Conservation (phyloP, 2,329 filamentous ascomycete genomes). For the Myriosclerotinia curreyana region DNA sequence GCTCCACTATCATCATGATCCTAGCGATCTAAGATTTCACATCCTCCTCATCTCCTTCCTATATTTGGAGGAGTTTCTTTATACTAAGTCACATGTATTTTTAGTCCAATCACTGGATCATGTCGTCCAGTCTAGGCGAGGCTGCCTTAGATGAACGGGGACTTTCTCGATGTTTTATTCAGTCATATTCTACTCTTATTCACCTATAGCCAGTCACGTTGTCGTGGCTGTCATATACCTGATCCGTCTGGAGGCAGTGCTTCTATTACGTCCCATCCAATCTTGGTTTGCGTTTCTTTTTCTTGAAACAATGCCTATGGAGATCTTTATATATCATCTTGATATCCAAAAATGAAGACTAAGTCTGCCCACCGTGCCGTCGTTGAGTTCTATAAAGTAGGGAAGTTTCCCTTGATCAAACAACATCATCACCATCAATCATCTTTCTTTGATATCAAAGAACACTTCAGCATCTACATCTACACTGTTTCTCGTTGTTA, state of each 20-base stretch:
- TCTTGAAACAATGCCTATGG: conserved; percentile 2
- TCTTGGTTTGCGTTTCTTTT: background rate
- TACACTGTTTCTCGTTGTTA: background rate
- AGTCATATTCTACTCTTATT: conserved; percentile 24
- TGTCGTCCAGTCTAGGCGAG: conserved; percentile 22
- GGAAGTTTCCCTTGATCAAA: conserved; percentile 2
- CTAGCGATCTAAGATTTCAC: conserved; percentile 18
- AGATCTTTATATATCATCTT: conserved; percentile 27
- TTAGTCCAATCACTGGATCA: conserved; percentile 24
- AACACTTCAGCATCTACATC: background rate
- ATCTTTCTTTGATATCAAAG: background rate
- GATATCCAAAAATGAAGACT: background rate
- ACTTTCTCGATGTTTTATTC: conserved; percentile 11
- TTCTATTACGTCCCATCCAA: conserved; percentile 24
- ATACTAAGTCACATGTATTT: conserved; percentile 26
- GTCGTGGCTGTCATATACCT: conserved; percentile 28
- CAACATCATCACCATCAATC: conserved; percentile 12
- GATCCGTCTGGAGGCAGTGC: conserved; percentile 35
- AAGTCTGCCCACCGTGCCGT: conserved; percentile 12
- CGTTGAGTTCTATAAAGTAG: conserved; percentile 18
- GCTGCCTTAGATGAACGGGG: conserved; percentile 29
- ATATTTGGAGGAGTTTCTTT: conserved; percentile 15
- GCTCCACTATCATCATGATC: conserved; percentile 17
- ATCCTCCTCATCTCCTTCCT: conserved; percentile 7
- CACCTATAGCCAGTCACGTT: conserved; percentile 29